A percentile compares a stretch with the other conserved stretches of the same genome.
Conservation (phyloP, 2,329 filamentous ascomycete species). For the Colletotrichum phormii region DNA sequence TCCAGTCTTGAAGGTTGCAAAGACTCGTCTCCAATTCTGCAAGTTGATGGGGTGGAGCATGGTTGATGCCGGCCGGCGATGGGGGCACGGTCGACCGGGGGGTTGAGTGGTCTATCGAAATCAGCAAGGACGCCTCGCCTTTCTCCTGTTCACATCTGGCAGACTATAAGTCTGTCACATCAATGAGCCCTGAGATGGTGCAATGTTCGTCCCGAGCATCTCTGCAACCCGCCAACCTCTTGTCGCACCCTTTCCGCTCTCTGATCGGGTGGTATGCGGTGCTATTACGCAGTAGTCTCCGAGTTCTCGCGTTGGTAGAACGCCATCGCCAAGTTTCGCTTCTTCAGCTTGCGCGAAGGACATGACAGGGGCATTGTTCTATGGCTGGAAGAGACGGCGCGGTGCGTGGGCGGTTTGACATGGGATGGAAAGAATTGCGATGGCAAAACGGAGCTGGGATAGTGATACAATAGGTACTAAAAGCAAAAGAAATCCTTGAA, state of each 20-base stretch:
- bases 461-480: constrained; percentile 12
- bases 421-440: neutral
- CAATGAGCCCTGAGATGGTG: constrained; percentile 27
- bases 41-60: constrained; percentile 3
- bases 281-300: neutral
- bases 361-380: neutral
- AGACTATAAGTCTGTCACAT: constrained; percentile 10
- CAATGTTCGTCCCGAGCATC: constrained; percentile 4
- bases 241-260: neutral
- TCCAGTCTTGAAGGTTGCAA: neutral
- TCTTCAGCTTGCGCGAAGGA: neutral
- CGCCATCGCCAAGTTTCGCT: neutral
- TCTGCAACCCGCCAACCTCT: neutral
- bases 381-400: neutral
- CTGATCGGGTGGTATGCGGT: neutral
- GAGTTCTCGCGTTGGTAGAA: neutral
- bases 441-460: neutral
- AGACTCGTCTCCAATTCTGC: constrained; percentile 7
- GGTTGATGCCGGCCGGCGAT: constrained; percentile 8
- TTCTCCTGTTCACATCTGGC: neutral
- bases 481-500: neutral
- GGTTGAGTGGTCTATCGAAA: neutral
- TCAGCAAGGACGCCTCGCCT: neutral
- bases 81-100: neutral
- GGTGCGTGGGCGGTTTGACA: neutral